Evolutionary conservation across 129 eudicot genomes (phyloP).

Genomic region (Flaveria bidentis): DNA sequence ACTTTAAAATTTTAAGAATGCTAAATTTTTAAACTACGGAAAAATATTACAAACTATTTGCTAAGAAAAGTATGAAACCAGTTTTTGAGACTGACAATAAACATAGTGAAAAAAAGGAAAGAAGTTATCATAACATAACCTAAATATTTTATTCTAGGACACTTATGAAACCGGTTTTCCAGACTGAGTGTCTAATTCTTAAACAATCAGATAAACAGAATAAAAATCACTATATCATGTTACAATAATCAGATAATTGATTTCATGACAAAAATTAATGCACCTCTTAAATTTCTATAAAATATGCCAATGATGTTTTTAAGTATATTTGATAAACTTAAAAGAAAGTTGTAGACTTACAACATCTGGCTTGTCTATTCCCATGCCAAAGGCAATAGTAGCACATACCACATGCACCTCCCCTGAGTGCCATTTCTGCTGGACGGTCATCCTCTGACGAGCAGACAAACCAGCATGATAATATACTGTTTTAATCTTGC

Average conservation of each 20-base stretch:
- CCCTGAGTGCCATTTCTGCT: conserved; percentile 89
- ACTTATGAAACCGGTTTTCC: neutral
- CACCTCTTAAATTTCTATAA: neutral
- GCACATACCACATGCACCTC: conserved; percentile 97
- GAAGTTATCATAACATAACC: neutral
- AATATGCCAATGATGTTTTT: neutral
- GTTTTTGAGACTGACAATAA: neutral
- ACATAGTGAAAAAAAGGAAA: neutral
- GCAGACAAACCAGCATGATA: conserved; percentile 98
- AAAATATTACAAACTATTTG: neutral
- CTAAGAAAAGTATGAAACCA: neutral
- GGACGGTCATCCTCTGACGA: conserved; percentile 80
- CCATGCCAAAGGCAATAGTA: conserved; percentile 98
- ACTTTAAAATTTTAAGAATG: neutral
- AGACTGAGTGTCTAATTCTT: neutral
- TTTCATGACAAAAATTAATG: neutral
- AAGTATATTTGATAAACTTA: neutral
- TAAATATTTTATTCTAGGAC: neutral
- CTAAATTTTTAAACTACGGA: neutral
- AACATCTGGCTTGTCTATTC: conserved; percentile 99
- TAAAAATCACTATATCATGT: neutral
- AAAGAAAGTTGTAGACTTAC: conserved; percentile 49
- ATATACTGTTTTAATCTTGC: conserved; percentile 75
- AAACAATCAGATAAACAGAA: neutral
- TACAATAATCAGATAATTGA: neutral